Evolutionary conservation across 805 yeast species (phyloP), one percentile per base, ranked within the genome.

Genomic region (Teunomyces pallodes): DNA sequence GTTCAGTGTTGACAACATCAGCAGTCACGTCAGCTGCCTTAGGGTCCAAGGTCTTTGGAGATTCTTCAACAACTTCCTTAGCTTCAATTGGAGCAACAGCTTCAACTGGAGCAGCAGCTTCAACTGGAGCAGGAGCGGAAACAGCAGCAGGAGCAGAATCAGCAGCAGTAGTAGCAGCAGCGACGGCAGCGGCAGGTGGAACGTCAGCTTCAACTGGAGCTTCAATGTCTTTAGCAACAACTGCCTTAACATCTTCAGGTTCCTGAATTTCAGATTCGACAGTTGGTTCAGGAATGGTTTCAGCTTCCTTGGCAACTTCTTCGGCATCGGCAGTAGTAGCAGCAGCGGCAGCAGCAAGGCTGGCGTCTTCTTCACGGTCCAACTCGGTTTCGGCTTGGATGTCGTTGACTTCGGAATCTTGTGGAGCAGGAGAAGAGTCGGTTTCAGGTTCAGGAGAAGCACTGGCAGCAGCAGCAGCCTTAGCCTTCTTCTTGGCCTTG

Each of bases 401-500:
- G 12, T 44, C 46, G 17, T 44, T 29, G 13, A 32, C 24, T 13
- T 36, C 39, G 5, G 42, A n/a, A 26, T 36, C 42, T 5, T 10
- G 36, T 3, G 50, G 28, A 14, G 49, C 43, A 17, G 49, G 42
- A 30, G 33, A 38, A 29, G 46, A 38, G 35, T 47, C 48, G 54
- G 42, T 40, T 50, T 32, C 32, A 20, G 45, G n/a, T n/a, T 43
- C 55, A 27, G 47, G 48, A 17, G 47, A 40, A 12, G 49, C 50
- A 20, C 46, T 46, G 31, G 42, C 47, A 17, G 45, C 47, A 29
- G 42, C 47, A 17, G 45, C 48, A 47, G 53, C 56, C 31, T 36
- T 40, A 12, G 58, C 62, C 58, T 56, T 57, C 67, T 71, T 72
- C 59, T 69, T 72, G 44, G 70, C 70, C 61, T 65, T 72, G 61